Conservation (phyloP, 176 grass and related monocot species). For the Raddia guianensis region DNA sequence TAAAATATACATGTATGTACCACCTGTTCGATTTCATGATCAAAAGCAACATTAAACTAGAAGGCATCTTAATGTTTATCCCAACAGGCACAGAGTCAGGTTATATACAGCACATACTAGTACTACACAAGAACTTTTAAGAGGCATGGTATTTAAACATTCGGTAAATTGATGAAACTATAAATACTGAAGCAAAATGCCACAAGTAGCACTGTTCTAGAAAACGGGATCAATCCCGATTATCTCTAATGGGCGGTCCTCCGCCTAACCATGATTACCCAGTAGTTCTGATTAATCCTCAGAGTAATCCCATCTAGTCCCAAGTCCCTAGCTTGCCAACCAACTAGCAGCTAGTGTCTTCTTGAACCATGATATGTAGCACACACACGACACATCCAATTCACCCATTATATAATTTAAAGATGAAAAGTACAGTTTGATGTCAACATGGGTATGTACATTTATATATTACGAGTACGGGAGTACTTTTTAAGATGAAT, state of each 20-base stretch:
- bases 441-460: no score
- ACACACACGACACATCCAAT: no score
- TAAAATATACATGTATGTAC: background rate
- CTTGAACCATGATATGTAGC: no score
- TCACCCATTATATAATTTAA: background rate
- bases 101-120: background rate
- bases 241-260: no score
- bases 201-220: background rate
- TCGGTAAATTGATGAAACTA: background rate
- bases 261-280: no score
- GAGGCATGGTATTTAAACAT: background rate
- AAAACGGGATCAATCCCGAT: no score
- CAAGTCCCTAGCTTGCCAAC: no score
- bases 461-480: no score
- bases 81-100: background rate
- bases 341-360: no score
- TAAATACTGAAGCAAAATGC: background rate
- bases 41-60: background rate
- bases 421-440: background rate
- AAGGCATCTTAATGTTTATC: background rate
- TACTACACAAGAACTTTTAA: background rate
- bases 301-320: no score
- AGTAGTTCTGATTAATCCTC: no score
- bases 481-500: no score
- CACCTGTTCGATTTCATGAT: constrained; percentile 11